phyloP scores from a whole-genome alignment of 345 rosid genomes.

The Moricandia arvensis region DNA sequence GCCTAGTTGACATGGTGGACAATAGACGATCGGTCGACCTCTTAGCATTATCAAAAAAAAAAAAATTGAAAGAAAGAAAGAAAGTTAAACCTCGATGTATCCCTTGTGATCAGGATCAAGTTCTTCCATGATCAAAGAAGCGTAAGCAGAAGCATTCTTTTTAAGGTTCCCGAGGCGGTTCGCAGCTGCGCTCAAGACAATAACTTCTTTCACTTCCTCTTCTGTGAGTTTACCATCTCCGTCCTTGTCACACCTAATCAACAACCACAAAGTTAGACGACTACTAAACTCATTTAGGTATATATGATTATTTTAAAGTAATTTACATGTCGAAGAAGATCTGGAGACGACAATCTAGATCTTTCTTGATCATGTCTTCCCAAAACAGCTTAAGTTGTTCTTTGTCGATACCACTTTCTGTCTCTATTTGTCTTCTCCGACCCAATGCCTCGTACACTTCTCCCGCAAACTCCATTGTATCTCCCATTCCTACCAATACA shows the following conservation, averaged over 20 bases:
- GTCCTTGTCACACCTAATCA: slow-evolving; percentile 85
- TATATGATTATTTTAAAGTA: background rate
- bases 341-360: slow-evolving; percentile 81
- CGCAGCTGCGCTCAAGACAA: slow-evolving; percentile 81
- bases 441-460: slow-evolving; percentile 82
- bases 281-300: background rate
- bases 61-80: background rate
- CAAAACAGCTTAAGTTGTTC: slow-evolving; percentile 71
- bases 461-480: slow-evolving; percentile 76
- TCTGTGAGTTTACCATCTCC: slow-evolving; percentile 91
- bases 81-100: slow-evolving; percentile 68
- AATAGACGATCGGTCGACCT: too few species aligned
- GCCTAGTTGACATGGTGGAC: too few species aligned
- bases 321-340: slow-evolving; percentile 93
- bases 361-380: slow-evolving; percentile 80
- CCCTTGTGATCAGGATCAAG: slow-evolving; percentile 92
- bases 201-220: slow-evolving; percentile 87
- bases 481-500: slow-evolving; percentile 66
- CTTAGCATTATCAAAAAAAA: too few species aligned
- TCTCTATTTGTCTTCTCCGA: slow-evolving; percentile 53
- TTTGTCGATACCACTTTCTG: slow-evolving; percentile 58
- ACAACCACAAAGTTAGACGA: background rate
- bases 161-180: slow-evolving; percentile 78
- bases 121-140: slow-evolving; percentile 94
- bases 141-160: slow-evolving; percentile 63